phyloP scores from a whole-genome alignment of 805 yeast species.

The Scheffersomyces stipitis region DNA sequence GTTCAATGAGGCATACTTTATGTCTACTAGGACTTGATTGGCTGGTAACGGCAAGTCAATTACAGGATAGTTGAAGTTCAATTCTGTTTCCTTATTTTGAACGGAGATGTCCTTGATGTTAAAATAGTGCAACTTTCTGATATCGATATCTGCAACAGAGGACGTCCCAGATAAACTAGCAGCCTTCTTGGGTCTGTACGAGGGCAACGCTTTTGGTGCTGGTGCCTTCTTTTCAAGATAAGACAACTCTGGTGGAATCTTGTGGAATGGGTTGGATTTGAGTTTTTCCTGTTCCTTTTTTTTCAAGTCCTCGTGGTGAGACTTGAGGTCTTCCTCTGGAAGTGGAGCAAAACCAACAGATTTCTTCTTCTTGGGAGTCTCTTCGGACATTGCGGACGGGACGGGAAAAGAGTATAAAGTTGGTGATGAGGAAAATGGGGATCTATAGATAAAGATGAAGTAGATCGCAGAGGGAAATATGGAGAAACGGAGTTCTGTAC shows the following conservation, averaged over 20 bases:
- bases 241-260: constrained; percentile 41
- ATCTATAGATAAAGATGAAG: too few relatives aligned
- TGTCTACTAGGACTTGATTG: constrained; percentile 55
- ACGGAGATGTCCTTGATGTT: constrained; percentile 52
- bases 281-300: constrained; percentile 24
- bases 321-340: constrained; percentile 34
- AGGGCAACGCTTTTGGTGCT: constrained; percentile 24
- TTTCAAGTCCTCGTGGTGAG: constrained; percentile 32
- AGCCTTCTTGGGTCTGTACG: constrained; percentile 3
- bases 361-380: constrained; percentile 20
- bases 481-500: too few relatives aligned
- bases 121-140: constrained; percentile 50
- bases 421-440: too few relatives aligned
- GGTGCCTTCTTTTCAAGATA: constrained; percentile 28
- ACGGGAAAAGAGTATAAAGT: too few relatives aligned
- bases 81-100: constrained; percentile 41
- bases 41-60: constrained; percentile 49
- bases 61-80: constrained; percentile 54
- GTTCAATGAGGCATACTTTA: constrained; percentile 58
- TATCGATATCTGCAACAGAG: constrained; percentile 6
- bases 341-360: constrained; percentile 41
- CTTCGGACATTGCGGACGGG: too few relatives aligned
- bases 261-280: constrained; percentile 35
- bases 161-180: background rate
- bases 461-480: too few relatives aligned